These are phyloP conservation scores for Coemansia sp. DNA, from an alignment of 192 early-diverging fungal genomes.

Conservation along the genomic window DNA sequence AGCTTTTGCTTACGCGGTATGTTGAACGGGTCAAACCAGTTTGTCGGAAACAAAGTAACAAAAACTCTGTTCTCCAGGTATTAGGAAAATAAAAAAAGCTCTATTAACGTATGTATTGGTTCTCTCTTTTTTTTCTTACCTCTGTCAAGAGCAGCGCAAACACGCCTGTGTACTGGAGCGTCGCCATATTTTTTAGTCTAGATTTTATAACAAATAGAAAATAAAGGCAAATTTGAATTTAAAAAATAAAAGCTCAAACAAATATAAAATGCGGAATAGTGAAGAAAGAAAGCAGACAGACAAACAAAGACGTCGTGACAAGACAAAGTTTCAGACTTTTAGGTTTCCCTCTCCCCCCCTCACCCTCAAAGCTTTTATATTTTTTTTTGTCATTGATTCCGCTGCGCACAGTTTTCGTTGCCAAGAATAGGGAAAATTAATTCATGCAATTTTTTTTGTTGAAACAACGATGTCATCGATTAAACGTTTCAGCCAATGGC, in stretches of 20 bases:
- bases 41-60: too few species aligned
- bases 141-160: conserved; percentile 46
- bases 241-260: neutral
- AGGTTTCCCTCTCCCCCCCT: neutral
- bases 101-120: too few species aligned
- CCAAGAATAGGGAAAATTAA: neutral
- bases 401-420: neutral
- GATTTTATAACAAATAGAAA: conserved; percentile 4
- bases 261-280: neutral
- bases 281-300: neutral
- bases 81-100: too few species aligned
- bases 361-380: neutral
- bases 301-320: neutral
- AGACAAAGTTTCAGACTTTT: neutral
- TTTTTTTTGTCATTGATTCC: neutral
- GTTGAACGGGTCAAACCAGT: too few species aligned
- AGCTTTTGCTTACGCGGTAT: too few species aligned
- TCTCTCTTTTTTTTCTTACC: conserved; percentile 42
- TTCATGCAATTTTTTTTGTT: neutral
- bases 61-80: too few species aligned
- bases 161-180: conserved; percentile 49
- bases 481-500: conserved; percentile 4
- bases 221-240: neutral
- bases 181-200: conserved; percentile 24
- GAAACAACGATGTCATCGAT: neutral